phyloP scores from a whole-genome alignment of 441 rosid species.

The Corymbia calophylla region DNA sequence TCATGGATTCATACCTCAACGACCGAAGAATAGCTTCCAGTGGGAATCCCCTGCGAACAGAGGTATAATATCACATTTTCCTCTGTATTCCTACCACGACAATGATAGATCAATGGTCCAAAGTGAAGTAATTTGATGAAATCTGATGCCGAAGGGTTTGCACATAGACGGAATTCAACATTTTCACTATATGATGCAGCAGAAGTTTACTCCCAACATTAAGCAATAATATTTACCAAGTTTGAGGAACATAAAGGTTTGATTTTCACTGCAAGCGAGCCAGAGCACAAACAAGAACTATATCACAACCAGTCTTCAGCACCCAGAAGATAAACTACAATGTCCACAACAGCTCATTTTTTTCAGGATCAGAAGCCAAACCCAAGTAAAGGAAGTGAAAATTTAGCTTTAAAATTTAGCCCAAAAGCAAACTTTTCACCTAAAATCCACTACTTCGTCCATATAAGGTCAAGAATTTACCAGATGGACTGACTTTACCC shows the following conservation, averaged over 20 bases:
- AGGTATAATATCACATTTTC: not conserved
- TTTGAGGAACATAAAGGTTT: not conserved
- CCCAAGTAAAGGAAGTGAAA: not conserved
- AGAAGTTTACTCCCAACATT: not conserved
- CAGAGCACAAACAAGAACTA: not conserved
- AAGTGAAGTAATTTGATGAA: too few species aligned
- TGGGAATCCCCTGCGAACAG: slow-evolving; percentile 33
- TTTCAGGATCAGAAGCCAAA: not conserved
- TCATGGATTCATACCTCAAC: slow-evolving; percentile 50
- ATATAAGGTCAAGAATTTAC: slow-evolving; percentile 6
- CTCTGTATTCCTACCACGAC: not conserved
- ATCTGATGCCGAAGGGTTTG: too few species aligned
- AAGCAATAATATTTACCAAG: not conserved
- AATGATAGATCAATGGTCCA: too few species aligned
- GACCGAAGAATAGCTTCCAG: slow-evolving; percentile 44
- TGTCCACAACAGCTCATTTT: not conserved
- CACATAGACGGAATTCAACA: not conserved
- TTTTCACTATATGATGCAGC: not conserved
- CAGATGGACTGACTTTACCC: slow-evolving; percentile 1
- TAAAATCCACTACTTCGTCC: not conserved
- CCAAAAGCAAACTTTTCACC: not conserved
- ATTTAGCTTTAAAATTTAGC: not conserved
- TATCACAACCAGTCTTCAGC: not conserved
- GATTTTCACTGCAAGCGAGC: not conserved
- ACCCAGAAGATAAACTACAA: not conserved